Conservation (phyloP, 2,329 filamentous ascomycete genomes). For the Colletotrichum musicola region DNA sequence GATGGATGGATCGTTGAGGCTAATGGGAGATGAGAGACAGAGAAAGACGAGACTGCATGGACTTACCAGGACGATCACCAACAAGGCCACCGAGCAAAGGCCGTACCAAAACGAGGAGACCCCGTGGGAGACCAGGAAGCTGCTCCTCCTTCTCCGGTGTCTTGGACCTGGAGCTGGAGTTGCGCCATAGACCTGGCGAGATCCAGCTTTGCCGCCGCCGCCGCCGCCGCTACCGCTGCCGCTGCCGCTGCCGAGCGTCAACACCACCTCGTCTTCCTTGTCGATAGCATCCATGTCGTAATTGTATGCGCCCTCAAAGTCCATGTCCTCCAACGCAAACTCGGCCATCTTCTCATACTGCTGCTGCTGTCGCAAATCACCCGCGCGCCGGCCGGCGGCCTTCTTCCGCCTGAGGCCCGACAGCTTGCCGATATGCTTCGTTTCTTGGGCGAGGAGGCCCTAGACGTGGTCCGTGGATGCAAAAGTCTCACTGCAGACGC, state of each 20-base stretch:
- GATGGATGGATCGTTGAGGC: no score
- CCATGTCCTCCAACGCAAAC: conserved; percentile 5
- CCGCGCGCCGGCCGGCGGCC: conserved; percentile 24
- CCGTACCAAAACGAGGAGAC: conserved; percentile 40
- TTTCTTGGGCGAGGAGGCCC: background rate
- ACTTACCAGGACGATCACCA: conserved; percentile 37
- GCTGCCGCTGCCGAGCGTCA: conserved; percentile 12
- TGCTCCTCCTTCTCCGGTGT: conserved; percentile 38
- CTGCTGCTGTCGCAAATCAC: conserved; percentile 1
- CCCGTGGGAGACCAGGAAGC: conserved; percentile 39
- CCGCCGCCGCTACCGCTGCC: background rate
- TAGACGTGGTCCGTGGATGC: no score
- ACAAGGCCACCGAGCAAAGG: conserved; percentile 37
- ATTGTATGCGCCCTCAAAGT: conserved; percentile 4
- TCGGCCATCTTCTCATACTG: conserved; percentile 1
- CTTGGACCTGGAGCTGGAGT: conserved; percentile 3
- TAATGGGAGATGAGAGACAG: no score
- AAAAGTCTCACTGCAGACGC: conserved; percentile 16
- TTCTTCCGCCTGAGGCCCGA: conserved; percentile 16
- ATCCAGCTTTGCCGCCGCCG: background rate
- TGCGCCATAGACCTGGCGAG: background rate
- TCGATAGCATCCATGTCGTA: background rate
- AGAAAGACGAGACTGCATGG: conserved; percentile 11
- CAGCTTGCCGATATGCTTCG: conserved; percentile 17
- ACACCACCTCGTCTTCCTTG: background rate